phyloP scores from a whole-genome alignment of 768 basidiomycete species.

The Hemileccinum impolitum region DNA sequence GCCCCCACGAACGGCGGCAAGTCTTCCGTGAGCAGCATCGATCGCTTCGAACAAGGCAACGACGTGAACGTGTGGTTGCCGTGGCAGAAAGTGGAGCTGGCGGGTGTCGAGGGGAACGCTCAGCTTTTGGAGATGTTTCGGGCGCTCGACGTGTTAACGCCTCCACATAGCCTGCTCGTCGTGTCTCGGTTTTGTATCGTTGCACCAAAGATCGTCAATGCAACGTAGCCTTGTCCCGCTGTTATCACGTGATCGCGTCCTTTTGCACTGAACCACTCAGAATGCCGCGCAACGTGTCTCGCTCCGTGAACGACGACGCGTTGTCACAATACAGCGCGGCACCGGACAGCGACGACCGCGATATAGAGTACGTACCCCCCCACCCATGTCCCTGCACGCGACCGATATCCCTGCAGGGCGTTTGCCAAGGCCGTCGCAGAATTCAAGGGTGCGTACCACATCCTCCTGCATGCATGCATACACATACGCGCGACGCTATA shows the following conservation, averaged over 20 bases:
- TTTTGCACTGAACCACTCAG: neutral
- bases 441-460: slow-evolving; percentile 25
- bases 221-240: neutral
- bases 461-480: neutral
- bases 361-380: slow-evolving; percentile 20
- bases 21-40: slow-evolving; percentile 32
- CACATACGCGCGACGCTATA: neutral
- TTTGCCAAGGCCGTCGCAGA: slow-evolving; percentile 31
- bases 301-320: slow-evolving; percentile 9
- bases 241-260: slow-evolving; percentile 19
- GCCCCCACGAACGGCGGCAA: slow-evolving; percentile 21
- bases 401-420: slow-evolving; percentile 10
- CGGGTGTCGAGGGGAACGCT: slow-evolving; percentile 9
- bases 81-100: slow-evolving; percentile 42
- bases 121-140: slow-evolving; percentile 17
- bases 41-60: slow-evolving; percentile 38
- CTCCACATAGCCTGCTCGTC: slow-evolving; percentile 28
- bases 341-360: slow-evolving; percentile 26
- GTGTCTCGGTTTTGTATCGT: slow-evolving; percentile 28
- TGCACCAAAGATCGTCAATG: slow-evolving; percentile 2
- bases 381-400: neutral
- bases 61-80: slow-evolving; percentile 47
- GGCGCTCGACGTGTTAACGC: slow-evolving; percentile 26
- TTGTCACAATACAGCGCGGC: slow-evolving; percentile 17
- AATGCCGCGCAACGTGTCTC: slow-evolving; percentile 16